A percentile compares a stretch with the other conserved stretches of the same genome.
These are phyloP conservation scores for Emergomyces orientalis DNA, from an alignment of 2,329 filamentous ascomycete genomes.

Conservation along the genomic window DNA sequence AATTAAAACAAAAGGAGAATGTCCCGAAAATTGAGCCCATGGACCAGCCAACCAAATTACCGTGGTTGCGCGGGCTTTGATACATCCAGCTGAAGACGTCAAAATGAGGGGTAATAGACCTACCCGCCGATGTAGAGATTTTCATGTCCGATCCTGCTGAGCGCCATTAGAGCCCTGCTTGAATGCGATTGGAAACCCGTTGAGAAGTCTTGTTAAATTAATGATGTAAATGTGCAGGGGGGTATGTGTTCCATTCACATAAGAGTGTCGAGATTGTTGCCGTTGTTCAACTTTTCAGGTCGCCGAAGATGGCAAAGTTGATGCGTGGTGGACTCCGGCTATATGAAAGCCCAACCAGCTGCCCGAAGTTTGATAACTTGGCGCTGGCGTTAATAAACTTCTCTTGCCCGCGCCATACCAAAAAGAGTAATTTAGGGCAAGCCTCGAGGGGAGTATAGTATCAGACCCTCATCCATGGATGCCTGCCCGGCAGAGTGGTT, in stretches of 20 bases:
- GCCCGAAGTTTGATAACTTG: neutral
- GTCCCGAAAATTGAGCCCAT: neutral
- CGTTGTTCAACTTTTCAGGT: neutral
- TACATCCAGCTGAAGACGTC: neutral
- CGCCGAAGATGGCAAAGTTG: conserved; percentile 1
- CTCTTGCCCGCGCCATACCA: neutral
- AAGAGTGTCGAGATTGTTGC: neutral
- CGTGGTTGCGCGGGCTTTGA: neutral
- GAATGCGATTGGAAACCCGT: neutral
- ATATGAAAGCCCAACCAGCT: neutral
- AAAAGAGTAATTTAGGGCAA: conserved; percentile 2
- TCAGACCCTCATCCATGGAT: neutral
- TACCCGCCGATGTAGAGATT: conserved; percentile 75
- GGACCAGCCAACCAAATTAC: neutral
- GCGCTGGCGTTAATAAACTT: neutral
- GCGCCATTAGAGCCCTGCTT: conserved; percentile 23
- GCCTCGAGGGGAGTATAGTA: neutral
- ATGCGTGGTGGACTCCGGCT: neutral
- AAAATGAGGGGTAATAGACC: conserved; percentile 16
- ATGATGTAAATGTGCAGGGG: neutral
- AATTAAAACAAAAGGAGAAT: neutral
- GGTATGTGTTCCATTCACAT: neutral
- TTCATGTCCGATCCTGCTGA: conserved; percentile 60
- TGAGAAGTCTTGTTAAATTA: neutral
- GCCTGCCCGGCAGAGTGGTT: neutral